These are phyloP conservation scores for Chamaecyparis obtusa DNA, from an alignment of 75 land plant species.

Conservation along the genomic window DNA sequence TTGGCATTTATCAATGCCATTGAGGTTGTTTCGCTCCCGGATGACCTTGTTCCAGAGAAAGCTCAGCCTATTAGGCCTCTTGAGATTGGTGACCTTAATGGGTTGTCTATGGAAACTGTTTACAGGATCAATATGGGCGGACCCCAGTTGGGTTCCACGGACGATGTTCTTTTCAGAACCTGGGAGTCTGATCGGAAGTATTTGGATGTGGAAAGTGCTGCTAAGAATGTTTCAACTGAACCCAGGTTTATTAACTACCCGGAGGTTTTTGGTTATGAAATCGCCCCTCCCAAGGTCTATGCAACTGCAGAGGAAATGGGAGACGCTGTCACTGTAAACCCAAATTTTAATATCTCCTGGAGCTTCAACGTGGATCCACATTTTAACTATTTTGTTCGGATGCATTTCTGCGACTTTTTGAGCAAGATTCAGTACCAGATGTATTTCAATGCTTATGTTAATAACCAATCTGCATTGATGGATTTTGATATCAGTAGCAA, in stretches of 20 bases:
- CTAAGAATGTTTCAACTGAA: constrained; percentile 21
- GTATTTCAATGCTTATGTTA: constrained; percentile 75
- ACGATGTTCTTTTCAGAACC: constrained; percentile 63
- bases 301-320: constrained; percentile 62
- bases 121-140: constrained; percentile 86
- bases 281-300: constrained; percentile 75
- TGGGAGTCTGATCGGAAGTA: constrained; percentile 55
- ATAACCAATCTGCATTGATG: constrained; percentile 39
- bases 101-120: constrained; percentile 50
- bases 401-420: constrained; percentile 86
- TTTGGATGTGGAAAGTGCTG: constrained; percentile 27
- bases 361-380: constrained; percentile 48
- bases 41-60: constrained; percentile 34
- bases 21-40: constrained; percentile 75
- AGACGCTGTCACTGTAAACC: constrained; percentile 16
- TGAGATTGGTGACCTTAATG: not conserved
- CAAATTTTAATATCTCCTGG: constrained; percentile 80
- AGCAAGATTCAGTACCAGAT: constrained; percentile 44
- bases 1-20: constrained; percentile 74
- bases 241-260: constrained; percentile 25
- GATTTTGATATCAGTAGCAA: constrained; percentile 56
- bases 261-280: constrained; percentile 11
- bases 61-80: constrained; percentile 30
- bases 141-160: constrained; percentile 38
- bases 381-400: constrained; percentile 62